phyloP scores from a whole-genome alignment of 192 early-diverging fungal genomes.

The Linderina pennispora region DNA sequence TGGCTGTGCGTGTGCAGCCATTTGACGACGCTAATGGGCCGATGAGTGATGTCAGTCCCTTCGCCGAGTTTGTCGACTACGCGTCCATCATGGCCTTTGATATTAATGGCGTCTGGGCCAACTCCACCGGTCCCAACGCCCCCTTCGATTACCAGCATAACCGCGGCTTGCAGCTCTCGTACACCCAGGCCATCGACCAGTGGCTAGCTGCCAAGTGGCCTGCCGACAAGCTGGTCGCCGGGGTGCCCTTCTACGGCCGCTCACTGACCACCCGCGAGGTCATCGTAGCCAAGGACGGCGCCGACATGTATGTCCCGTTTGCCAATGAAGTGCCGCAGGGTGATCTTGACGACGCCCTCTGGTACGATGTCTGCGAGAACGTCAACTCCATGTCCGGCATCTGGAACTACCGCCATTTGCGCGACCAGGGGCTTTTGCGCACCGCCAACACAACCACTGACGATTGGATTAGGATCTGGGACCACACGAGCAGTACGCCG shows the following conservation, averaged over 20 bases:
- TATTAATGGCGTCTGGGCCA: constrained; percentile 54
- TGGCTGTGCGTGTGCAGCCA: constrained; percentile 58
- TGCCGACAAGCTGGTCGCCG: constrained; percentile 53
- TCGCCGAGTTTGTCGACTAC: constrained; percentile 57
- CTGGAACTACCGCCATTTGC: constrained; percentile 57
- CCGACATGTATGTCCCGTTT: constrained; percentile 38
- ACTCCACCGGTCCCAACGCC: constrained; percentile 57
- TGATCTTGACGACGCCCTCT: constrained; percentile 42
- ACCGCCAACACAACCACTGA: constrained; percentile 30
- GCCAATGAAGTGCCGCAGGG: constrained; percentile 49
- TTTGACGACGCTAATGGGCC: constrained; percentile 49
- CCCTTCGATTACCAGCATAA: constrained; percentile 40
- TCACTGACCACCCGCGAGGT: constrained; percentile 37
- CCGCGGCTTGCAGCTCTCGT: constrained; percentile 39
- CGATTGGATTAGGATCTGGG: constrained; percentile 56
- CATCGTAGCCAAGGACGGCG: constrained; percentile 37
- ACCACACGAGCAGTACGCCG: constrained; percentile 47
- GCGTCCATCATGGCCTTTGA: constrained; percentile 69
- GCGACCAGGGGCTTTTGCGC: constrained; percentile 49
- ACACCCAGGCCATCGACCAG: constrained; percentile 38
- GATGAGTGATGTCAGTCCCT: constrained; percentile 51
- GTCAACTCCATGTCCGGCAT: constrained; percentile 47
- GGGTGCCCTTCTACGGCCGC: constrained; percentile 57
- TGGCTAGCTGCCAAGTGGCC: constrained; percentile 62
- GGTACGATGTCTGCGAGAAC: constrained; percentile 46